Evolutionary conservation across 1,284 basidiomycete species (phyloP), one percentile per base, ranked within the genome.

Genomic region (Anthracocystis setariae): DNA sequence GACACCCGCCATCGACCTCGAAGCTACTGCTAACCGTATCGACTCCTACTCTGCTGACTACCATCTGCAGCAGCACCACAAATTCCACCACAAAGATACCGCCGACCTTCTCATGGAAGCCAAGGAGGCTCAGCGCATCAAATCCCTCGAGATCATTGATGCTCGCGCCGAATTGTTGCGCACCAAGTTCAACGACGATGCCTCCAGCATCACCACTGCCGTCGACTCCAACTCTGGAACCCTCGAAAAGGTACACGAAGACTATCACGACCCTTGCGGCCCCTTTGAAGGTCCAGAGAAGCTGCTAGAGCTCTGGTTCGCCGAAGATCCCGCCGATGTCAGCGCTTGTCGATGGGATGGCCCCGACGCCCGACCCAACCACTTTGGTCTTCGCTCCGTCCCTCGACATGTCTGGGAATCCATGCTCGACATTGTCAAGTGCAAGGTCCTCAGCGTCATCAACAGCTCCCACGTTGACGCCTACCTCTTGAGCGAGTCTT

Each of bases 271-370:
- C 37, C 61, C 71, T n/a, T 73, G 74, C 43, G 80, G 79, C 8
- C 80, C 81, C 12, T 84, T 84, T 53, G 81, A 82, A 73, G 84
- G 84, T 1, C 92, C 95, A 62, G 96, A 99, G 86, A 99, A 99
- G 85, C 89, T 98, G 40, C 88, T 98, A 55, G 96, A 98, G 85
- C 89, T 98, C 57, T 98, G 96, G 96, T 98, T 98, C 84, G 90
- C 92, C 83, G 35, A 82, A 84, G 73, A 86, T 85, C 70, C 87
- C 84, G 77, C 84, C 85, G 61, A 63, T 32, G 59, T 72, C 39
- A 69, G 46, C 56, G 39, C 64, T 50, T 60, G 77, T 53, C 47
- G 25, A 9, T 67, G 63, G 69, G 49, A 67, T 20, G 69, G 65
- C 38, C 45, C 56, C 10, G 60, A 63, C 44, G 61, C 62, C 25